Base-by-base conservation (phyloP, 305 asterid species). In the Salvia sclarea region DNA sequence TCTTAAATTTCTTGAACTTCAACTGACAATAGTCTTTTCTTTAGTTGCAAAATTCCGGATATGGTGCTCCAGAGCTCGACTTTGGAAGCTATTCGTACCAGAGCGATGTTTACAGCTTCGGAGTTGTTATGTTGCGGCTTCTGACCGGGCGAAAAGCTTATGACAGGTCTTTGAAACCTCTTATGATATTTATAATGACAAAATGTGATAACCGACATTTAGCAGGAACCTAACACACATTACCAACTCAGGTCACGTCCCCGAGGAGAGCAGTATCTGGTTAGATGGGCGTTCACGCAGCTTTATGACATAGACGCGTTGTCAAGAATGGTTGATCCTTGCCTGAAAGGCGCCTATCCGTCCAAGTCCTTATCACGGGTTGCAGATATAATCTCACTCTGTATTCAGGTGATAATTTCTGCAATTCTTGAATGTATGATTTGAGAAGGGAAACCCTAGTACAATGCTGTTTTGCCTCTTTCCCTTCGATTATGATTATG, bases 101-200 rank as follows among this genome's bases (percentile, higher is more conserved):
- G 70, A 94, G 96, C 33, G 99, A 91, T 74, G 96, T 94, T 58
- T 94, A 91, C 69, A 91, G 98, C 87, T 94, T 94, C 54, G 99
- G 99, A 69, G 95, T 94, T 8, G 89, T 94, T 33, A 82, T 94
- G 95, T 69, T 94, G 50, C 95, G 83, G 55, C 96, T 94, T 64
- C 82, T 94, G 41, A 91, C 99, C 0, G 99, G 99, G 48, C 81
- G 92, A 76, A 87, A 86, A 82, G 78, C 98, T 38, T 72, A 76
- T 6, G 96, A 94, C 93, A 86, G 99, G 99, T 94, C 11, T 44
- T 33, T 22, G 7, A 37, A 60, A 57, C 17, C 44, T 45, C 63
- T 60, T 60, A 24, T 33, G 10, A 21, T 40, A 38, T 44, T 9
- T 69, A 3, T 11, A 35, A 33, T 17, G 22, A 43, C n/a, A 21